Evolutionary conservation across 208 protist species (phyloP).

Genomic region (Leptomonas pyrrhocoris): DNA sequence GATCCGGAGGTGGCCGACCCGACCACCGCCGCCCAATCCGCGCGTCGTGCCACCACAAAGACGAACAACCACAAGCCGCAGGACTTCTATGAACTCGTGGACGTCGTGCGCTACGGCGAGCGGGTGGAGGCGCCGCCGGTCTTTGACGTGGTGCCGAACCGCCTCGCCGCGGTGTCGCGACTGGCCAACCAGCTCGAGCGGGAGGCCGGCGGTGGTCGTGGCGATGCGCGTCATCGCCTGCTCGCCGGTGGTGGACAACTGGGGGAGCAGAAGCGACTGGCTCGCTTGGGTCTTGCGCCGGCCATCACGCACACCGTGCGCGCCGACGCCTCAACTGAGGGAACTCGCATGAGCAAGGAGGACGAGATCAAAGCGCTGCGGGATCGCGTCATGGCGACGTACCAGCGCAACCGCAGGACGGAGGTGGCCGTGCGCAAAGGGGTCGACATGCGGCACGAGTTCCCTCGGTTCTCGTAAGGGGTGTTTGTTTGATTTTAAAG

Average conservation of each 20-base stretch:
- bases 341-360: constrained; percentile 40
- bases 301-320: constrained; percentile 37
- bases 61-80: constrained; percentile 40
- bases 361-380: constrained; percentile 81
- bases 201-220: constrained; percentile 5
- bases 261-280: constrained; percentile 70
- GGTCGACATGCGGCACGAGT: constrained; percentile 81
- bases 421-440: constrained; percentile 57
- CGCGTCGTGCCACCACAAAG: not conserved
- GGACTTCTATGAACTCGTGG: constrained; percentile 87
- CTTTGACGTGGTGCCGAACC: constrained; percentile 82
- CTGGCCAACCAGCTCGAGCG: constrained; percentile 56
- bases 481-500: not conserved
- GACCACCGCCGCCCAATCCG: constrained; percentile 26
- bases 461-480: constrained; percentile 57
- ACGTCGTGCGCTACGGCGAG: constrained; percentile 86
- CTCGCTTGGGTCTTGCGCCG: constrained; percentile 59
- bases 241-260: constrained; percentile 42
- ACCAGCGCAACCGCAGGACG: constrained; percentile 63
- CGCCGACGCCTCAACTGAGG: not conserved
- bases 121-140: constrained; percentile 86
- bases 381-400: constrained; percentile 76
- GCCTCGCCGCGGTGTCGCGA: constrained; percentile 65
- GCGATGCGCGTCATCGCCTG: constrained; percentile 27
- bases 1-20: constrained; percentile 25